Evolutionary conservation across 768 basidiomycete genomes (phyloP).

Genomic region (Trichaptum fuscoviolaceum): DNA sequence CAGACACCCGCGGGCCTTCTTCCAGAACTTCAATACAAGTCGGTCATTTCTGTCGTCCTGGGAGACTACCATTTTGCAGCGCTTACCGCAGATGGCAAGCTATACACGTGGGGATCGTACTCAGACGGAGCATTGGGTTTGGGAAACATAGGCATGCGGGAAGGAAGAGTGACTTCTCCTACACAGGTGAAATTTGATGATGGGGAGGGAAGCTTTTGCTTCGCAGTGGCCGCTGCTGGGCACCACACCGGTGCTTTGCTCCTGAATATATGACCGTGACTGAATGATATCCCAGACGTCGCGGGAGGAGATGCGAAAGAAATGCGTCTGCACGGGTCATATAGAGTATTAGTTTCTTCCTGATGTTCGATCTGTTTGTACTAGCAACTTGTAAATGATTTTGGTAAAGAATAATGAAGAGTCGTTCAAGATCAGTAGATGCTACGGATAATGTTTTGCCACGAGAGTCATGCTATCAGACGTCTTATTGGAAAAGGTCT

Average conservation of each 20-base stretch:
- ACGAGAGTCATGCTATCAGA: too few species aligned
- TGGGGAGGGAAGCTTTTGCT: slow-evolving; percentile 63
- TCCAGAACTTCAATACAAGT: slow-evolving; percentile 66
- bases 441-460: too few species aligned
- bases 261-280: slow-evolving; percentile 49
- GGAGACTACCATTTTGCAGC: slow-evolving; percentile 94
- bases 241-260: slow-evolving; percentile 92
- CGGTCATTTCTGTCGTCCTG: slow-evolving; percentile 80
- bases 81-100: slow-evolving; percentile 67
- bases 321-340: too few species aligned
- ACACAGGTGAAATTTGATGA: slow-evolving; percentile 71
- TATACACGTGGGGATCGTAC: slow-evolving; percentile 78
- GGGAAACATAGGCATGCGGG: slow-evolving; percentile 59
- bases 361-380: too few species aligned
- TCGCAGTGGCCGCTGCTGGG: slow-evolving; percentile 75
- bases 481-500: too few species aligned
- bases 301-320: too few species aligned
- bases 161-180: slow-evolving; percentile 53
- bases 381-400: too few species aligned
- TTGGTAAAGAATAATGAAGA: too few species aligned
- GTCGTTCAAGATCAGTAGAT: too few species aligned
- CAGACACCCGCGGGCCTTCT: slow-evolving; percentile 51
- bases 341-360: too few species aligned
- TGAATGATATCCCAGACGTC: too few species aligned
- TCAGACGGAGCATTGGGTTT: slow-evolving; percentile 81